A percentile compares a stretch with the other conserved stretches of the same genome.
phyloP scores from a whole-genome alignment of 1,284 basidiomycete genomes.

The Puccinia triticina region DNA sequence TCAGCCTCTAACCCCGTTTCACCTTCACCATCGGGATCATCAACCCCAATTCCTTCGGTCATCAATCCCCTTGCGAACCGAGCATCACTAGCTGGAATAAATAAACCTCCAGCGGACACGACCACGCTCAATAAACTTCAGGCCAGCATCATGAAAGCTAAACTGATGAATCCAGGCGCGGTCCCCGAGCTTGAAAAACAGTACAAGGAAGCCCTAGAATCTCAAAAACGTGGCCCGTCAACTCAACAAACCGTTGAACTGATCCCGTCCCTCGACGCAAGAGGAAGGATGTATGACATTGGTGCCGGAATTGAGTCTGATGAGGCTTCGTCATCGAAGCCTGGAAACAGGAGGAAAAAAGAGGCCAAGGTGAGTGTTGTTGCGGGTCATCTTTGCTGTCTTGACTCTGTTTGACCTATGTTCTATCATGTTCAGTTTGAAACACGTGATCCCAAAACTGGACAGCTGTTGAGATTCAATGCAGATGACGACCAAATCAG shows the following conservation, averaged over 20 bases:
- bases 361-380: conserved; percentile 67
- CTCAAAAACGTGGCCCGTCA: conserved; percentile 54
- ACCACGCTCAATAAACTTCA: conserved; percentile 84
- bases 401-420: conserved; percentile 5
- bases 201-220: conserved; percentile 67
- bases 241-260: conserved; percentile 68
- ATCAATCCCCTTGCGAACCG: conserved; percentile 69
- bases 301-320: conserved; percentile 68
- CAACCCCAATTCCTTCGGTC: conserved; percentile 82
- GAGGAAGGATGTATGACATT: conserved; percentile 86
- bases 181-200: conserved; percentile 76
- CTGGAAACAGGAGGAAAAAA: conserved; percentile 76
- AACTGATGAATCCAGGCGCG: conserved; percentile 74
- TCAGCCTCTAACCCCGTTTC: conserved; percentile 22
- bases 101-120: conserved; percentile 59
- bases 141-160: conserved; percentile 87
- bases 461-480: conserved; percentile 77
- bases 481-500: conserved; percentile 84
- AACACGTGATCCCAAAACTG: conserved; percentile 82
- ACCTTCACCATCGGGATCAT: conserved; percentile 53
- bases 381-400: background rate
- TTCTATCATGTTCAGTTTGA: conserved; percentile 67
- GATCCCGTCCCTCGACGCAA: conserved; percentile 83
- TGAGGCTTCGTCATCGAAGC: conserved; percentile 62
- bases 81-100: background rate